Conservation (phyloP, 495 filamentous ascomycete species). For the Hypoxylon intermedium region DNA sequence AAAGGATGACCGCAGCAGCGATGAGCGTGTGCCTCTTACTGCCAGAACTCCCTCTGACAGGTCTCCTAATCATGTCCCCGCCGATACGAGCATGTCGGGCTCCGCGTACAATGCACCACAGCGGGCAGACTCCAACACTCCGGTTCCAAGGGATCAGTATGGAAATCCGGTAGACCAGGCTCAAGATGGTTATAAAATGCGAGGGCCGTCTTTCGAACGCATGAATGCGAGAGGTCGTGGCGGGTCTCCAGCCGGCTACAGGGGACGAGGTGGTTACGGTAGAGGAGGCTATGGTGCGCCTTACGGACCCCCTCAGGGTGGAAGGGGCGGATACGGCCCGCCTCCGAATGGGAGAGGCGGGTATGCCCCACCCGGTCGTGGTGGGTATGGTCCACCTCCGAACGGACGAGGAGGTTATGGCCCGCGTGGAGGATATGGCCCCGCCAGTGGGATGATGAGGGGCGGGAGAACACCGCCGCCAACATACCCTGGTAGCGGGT, state of each 20-base stretch:
- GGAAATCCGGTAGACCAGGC: conserved; percentile 66
- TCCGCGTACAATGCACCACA: conserved; percentile 38
- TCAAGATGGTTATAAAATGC: conserved; percentile 57
- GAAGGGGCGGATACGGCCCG: conserved; percentile 53
- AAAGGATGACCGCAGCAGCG: conserved; percentile 64
- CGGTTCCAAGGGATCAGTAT: conserved; percentile 67
- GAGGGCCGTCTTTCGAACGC: conserved; percentile 67
- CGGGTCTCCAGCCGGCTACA: conserved; percentile 58
- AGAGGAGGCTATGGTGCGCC: conserved; percentile 34
- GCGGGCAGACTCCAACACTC: conserved; percentile 41
- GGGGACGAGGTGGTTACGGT: conserved; percentile 61
- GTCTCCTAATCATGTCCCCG: conserved; percentile 48
- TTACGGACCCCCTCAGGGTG: conserved; percentile 44
- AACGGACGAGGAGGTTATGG: conserved; percentile 55
- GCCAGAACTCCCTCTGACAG: conserved; percentile 62
- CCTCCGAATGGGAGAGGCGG: conserved; percentile 52
- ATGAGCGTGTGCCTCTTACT: conserved; percentile 87
- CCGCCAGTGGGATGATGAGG: conserved; percentile 52
- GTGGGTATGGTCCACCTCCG: conserved; percentile 49
- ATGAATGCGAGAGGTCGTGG: conserved; percentile 63
- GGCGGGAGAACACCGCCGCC: conserved; percentile 67
- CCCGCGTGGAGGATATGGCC: conserved; percentile 63
- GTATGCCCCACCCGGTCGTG: conserved; percentile 46
- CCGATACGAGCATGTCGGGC: conserved; percentile 46
- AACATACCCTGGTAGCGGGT: conserved; percentile 48